phyloP scores from a whole-genome alignment of 257 asterid genomes.

The Euphrasia confusa region DNA sequence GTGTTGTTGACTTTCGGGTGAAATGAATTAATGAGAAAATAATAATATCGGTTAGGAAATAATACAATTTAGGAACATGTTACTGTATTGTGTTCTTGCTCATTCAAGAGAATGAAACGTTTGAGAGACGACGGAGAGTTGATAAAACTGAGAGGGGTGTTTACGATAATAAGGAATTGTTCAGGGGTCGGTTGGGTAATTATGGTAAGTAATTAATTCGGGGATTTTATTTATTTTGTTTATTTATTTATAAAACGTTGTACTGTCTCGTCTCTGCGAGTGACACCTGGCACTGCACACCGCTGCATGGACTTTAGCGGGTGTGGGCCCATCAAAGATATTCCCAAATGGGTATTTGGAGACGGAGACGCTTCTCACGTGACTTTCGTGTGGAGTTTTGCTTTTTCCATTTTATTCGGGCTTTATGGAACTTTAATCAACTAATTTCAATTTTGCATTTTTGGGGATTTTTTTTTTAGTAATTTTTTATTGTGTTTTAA shows the following conservation, averaged over 20 bases:
- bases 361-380: slow-evolving; percentile 29
- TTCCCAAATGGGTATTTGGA: neutral
- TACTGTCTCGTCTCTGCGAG: neutral
- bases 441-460: no score
- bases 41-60: no score
- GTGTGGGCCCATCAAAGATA: slow-evolving; percentile 20
- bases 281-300: slow-evolving; percentile 3
- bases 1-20: slow-evolving; percentile 47
- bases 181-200: slow-evolving; percentile 22
- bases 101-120: slow-evolving; percentile 13
- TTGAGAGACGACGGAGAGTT: slow-evolving; percentile 25
- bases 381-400: neutral
- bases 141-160: neutral
- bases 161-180: neutral
- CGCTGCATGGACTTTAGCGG: slow-evolving; percentile 25
- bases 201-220: slow-evolving; percentile 19
- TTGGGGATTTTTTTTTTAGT: no score
- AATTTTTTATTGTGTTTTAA: no score
- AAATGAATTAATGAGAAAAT: slow-evolving; percentile 14
- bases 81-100: neutral
- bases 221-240: no score
- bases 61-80: neutral
- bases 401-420: no score
- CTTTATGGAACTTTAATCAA: no score
- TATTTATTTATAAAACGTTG: neutral